These are phyloP conservation scores for Cadophora luteo-olivacea DNA, from an alignment of 2,329 filamentous ascomycete species.

Conservation along the genomic window DNA sequence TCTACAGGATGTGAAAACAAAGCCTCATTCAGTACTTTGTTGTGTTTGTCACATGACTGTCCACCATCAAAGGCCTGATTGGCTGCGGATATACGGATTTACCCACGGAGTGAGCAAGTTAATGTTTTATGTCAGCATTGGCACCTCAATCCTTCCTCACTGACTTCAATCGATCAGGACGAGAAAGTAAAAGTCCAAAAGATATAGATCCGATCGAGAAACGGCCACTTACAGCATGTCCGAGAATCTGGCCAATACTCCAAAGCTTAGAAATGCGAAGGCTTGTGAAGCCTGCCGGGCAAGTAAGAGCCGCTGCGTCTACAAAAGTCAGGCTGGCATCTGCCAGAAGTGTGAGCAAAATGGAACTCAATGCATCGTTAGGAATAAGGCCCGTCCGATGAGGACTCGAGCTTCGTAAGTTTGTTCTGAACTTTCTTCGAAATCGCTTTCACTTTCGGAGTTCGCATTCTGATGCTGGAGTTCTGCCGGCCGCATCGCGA, in stretches of 20 bases:
- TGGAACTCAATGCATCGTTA: constrained; percentile 38
- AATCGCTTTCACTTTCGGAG: not conserved
- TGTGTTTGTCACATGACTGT: not conserved
- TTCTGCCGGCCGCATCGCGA: not conserved
- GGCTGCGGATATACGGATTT: constrained; percentile 14
- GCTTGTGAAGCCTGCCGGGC: constrained; percentile 43
- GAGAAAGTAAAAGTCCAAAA: not conserved
- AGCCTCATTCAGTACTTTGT: not conserved
- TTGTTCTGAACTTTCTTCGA: not conserved
- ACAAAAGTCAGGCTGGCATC: constrained; percentile 28
- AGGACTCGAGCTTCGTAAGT: constrained; percentile 34
- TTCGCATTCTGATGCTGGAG: not conserved
- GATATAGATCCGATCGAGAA: no score
- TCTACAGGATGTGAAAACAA: not conserved
- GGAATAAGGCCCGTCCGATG: constrained; percentile 41
- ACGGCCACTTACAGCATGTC: constrained; percentile 13
- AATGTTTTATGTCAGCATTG: constrained; percentile 12
- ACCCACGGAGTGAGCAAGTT: constrained; percentile 1
- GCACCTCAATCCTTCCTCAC: not conserved
- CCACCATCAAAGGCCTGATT: constrained; percentile 2
- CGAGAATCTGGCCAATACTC: constrained; percentile 19
- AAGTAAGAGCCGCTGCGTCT: constrained; percentile 42
- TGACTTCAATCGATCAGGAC: not conserved
- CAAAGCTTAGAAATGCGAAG: constrained; percentile 40
- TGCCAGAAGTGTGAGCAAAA: constrained; percentile 41